These are phyloP conservation scores for Xerophyta viscosa DNA, from an alignment of 106 monocot species.

Conservation along the genomic window DNA sequence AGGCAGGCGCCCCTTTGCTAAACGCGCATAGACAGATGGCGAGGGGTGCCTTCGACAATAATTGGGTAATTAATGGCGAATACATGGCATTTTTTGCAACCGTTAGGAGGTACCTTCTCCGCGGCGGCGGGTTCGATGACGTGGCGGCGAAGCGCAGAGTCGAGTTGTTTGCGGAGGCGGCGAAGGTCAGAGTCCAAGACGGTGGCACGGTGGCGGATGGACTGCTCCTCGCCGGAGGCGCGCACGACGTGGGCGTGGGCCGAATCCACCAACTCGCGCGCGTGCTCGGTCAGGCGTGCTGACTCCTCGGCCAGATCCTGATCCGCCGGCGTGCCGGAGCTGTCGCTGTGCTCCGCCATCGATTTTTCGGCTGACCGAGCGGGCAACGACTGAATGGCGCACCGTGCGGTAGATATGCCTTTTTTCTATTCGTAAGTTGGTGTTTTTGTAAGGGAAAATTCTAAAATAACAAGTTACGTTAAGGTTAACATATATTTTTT, in stretches of 20 bases:
- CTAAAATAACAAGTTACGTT: too few relatives aligned
- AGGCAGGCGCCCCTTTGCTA: too few relatives aligned
- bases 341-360: neutral
- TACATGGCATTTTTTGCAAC: too few relatives aligned
- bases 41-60: too few relatives aligned
- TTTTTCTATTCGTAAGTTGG: too few relatives aligned
- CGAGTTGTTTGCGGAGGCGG: constrained; percentile 32
- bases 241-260: constrained; percentile 46
- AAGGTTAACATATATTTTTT: too few relatives aligned
- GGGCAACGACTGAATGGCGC: too few relatives aligned
- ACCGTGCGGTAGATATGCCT: too few relatives aligned
- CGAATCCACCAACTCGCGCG: constrained; percentile 76
- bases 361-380: too few relatives aligned
- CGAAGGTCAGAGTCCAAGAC: constrained; percentile 73
- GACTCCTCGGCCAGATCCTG: constrained; percentile 36
- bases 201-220: constrained; percentile 60
- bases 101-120: constrained; percentile 88
- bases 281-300: constrained; percentile 35
- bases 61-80: too few relatives aligned
- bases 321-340: neutral
- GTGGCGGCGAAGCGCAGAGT: neutral
- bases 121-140: constrained; percentile 30
- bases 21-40: too few relatives aligned
- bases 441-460: too few relatives aligned
- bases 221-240: constrained; percentile 66